These are phyloP conservation scores for Aspergillus sparsus DNA, from an alignment of 495 filamentous ascomycete genomes.

Conservation along the genomic window DNA sequence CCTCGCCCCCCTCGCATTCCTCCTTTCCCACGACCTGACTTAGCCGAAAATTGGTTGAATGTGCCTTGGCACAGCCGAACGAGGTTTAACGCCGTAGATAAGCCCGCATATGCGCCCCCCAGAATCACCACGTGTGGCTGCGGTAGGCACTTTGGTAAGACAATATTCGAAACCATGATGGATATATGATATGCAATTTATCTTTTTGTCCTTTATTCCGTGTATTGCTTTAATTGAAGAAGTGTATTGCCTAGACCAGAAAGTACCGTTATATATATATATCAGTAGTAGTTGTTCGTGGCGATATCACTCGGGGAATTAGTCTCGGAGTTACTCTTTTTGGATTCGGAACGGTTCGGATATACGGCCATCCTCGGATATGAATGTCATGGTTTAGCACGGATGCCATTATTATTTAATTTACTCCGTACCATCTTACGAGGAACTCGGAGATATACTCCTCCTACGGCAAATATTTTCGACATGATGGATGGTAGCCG, in stretches of 20 bases:
- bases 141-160: not conserved
- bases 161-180: not conserved
- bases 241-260: not conserved
- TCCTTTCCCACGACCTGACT: not conserved
- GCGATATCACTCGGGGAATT: constrained; percentile 2
- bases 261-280: not conserved
- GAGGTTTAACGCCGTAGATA: constrained; percentile 57
- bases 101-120: constrained; percentile 61
- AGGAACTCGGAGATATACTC: no score
- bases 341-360: not conserved
- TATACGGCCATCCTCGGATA: not conserved
- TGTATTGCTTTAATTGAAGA: not conserved
- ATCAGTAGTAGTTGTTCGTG: not conserved
- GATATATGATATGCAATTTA: not conserved
- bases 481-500: no score
- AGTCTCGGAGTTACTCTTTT: constrained; percentile 4
- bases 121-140: constrained; percentile 32
- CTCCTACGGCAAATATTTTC: no score
- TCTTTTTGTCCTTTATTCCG: not conserved
- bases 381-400: no score
- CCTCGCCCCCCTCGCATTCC: not conserved
- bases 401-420: no score
- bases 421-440: no score
- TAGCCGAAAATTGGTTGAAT: constrained; percentile 13
- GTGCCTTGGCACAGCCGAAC: constrained; percentile 52